Conservation (phyloP, 2,329 filamentous ascomycete species). For the Microcyclospora pomicola region DNA sequence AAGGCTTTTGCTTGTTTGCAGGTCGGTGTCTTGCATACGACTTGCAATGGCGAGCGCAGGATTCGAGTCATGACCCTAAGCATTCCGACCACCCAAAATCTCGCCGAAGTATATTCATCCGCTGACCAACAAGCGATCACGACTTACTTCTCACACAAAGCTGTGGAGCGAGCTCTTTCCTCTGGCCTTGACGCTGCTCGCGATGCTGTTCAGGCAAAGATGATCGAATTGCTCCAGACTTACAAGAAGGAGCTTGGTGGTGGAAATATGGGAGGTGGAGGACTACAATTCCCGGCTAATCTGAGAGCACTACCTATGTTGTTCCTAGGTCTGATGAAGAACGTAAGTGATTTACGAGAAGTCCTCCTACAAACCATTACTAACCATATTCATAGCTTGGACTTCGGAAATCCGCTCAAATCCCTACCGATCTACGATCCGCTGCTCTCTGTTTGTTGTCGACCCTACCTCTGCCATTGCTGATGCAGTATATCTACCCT, state of each 20-base stretch:
- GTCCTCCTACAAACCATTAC: too few relatives aligned
- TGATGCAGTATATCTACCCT: slow-evolving; percentile 75
- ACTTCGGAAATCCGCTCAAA: slow-evolving; percentile 81
- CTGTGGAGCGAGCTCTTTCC: slow-evolving; percentile 76
- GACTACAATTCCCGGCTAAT: slow-evolving; percentile 88
- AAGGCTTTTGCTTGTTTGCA: slow-evolving; percentile 90
- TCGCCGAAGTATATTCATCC: slow-evolving; percentile 86
- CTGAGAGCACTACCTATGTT: slow-evolving; percentile 75
- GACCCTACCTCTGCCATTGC: slow-evolving; percentile 73
- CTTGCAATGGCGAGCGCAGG: slow-evolving; percentile 88
- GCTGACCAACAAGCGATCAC: slow-evolving; percentile 90
- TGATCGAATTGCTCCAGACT: slow-evolving; percentile 82
- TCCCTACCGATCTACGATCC: slow-evolving; percentile 83
- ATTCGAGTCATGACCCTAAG: slow-evolving; percentile 90
- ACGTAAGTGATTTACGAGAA: too few relatives aligned
- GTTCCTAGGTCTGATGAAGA: slow-evolving; percentile 91
- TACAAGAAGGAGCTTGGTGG: slow-evolving; percentile 95
- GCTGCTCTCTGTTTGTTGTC: slow-evolving; percentile 89
- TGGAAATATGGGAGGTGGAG: slow-evolving; percentile 83
- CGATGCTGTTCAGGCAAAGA: slow-evolving; percentile 80
- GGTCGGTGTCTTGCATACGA: slow-evolving; percentile 89
- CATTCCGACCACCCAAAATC: slow-evolving; percentile 77
- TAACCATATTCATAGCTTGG: slow-evolving; percentile 40
- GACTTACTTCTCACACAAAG: slow-evolving; percentile 93
- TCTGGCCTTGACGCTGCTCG: slow-evolving; percentile 80